These are phyloP conservation scores for Lepiota venenata DNA, from an alignment of 768 basidiomycete genomes.

Conservation along the genomic window DNA sequence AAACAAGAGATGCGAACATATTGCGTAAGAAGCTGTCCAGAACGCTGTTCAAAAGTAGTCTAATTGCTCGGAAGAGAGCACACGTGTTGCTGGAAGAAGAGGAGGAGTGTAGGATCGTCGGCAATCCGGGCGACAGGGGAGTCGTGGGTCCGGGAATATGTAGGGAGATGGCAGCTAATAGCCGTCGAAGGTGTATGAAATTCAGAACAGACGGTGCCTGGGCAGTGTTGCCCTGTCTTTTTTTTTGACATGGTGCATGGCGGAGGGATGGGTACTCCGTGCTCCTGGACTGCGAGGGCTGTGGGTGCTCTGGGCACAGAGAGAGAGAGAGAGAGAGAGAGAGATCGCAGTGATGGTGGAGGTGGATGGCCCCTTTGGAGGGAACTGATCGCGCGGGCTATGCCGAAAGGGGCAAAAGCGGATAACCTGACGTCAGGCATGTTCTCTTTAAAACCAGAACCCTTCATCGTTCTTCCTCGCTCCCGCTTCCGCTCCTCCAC, in stretches of 20 bases:
- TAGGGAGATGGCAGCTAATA: no score
- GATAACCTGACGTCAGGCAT: conserved; percentile 5
- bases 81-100: conserved; percentile 2
- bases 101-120: background rate
- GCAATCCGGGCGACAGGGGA: background rate
- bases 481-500: background rate
- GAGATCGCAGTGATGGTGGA: background rate
- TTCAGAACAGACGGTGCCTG: no score
- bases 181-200: no score
- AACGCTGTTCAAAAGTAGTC: background rate
- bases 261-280: no score
- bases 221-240: no score
- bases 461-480: background rate
- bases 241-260: no score
- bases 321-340: no score
- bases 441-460: background rate
- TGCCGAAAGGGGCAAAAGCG: background rate
- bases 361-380: background rate
- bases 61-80: background rate
- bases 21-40: no score
- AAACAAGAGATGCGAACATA: no score
- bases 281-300: no score
- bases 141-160: background rate
- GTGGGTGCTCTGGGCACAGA: no score
- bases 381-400: background rate